Evolutionary conservation across 805 yeast genomes (phyloP).

Genomic region (Wickerhamomyces queroliae): DNA sequence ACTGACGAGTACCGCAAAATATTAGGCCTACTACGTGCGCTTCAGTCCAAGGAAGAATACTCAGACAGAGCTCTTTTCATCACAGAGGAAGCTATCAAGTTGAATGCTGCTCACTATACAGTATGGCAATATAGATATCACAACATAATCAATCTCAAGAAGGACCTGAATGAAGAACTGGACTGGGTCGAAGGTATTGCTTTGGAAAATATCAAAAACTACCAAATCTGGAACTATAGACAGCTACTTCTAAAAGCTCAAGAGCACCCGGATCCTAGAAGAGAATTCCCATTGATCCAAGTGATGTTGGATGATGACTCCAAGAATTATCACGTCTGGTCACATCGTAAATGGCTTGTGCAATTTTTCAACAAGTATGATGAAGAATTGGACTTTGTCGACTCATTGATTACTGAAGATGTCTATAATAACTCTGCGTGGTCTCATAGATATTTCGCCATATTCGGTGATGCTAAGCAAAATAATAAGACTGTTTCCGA

Average conservation of each 20-base stretch:
- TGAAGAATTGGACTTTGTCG: constrained; percentile 48
- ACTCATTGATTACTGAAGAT: constrained; percentile 48
- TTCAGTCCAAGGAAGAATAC: constrained; percentile 54
- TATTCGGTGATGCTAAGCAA: constrained; percentile 22
- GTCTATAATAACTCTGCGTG: constrained; percentile 90
- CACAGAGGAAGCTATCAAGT: constrained; percentile 55
- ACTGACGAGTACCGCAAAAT: constrained; percentile 60
- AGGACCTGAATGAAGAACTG: constrained; percentile 46
- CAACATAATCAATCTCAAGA: constrained; percentile 36
- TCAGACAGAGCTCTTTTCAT: constrained; percentile 67
- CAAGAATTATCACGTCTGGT: constrained; percentile 96
- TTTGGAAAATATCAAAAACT: constrained; percentile 76
- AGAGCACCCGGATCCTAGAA: constrained; percentile 31
- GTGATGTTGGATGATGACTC: constrained; percentile 71
- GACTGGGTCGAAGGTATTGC: constrained; percentile 79
- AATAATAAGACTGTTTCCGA: constrained; percentile 8
- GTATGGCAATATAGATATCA: constrained; percentile 73
- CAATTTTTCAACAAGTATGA: constrained; percentile 43
- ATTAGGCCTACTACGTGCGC: constrained; percentile 56
- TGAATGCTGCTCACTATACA: constrained; percentile 87
- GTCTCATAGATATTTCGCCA: constrained; percentile 73
- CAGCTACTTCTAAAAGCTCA: constrained; percentile 48
- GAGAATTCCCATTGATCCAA: constrained; percentile 63
- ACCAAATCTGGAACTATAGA: constrained; percentile 96
- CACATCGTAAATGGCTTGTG: constrained; percentile 82